These are phyloP conservation scores for Colletotrichum horii DNA, from an alignment of 2,329 filamentous ascomycete genomes.

Conservation along the genomic window DNA sequence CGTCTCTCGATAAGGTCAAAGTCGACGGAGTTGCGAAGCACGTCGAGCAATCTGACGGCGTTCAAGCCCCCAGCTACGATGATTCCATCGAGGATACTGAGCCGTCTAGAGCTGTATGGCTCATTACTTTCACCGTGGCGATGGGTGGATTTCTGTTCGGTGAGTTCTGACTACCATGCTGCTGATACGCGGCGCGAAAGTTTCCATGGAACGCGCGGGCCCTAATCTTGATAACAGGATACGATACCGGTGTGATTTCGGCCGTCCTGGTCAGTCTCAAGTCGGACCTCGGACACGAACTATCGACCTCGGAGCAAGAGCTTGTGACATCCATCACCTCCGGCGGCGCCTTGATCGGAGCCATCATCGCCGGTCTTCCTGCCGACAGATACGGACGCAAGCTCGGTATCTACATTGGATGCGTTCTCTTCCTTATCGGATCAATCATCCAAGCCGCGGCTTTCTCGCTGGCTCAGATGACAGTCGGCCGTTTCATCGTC, in stretches of 20 bases:
- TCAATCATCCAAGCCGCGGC: conserved; percentile 38
- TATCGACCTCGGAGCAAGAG: conserved; percentile 51
- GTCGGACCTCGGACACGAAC: conserved; percentile 43
- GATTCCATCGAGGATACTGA: conserved; percentile 31
- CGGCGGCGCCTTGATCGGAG: conserved; percentile 50
- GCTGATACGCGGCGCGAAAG: neutral
- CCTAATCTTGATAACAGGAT: conserved; percentile 31
- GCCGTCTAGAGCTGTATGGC: conserved; percentile 28
- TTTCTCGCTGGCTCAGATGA: conserved; percentile 46
- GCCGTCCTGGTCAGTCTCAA: conserved; percentile 49
- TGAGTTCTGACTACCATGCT: neutral
- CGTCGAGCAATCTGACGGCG: conserved; percentile 27
- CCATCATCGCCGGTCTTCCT: conserved; percentile 39
- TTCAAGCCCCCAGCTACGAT: conserved; percentile 20
- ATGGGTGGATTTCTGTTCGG: conserved; percentile 32
- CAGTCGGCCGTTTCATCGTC: conserved; percentile 49
- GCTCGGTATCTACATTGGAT: conserved; percentile 44
- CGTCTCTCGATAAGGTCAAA: neutral
- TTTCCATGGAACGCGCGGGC: neutral
- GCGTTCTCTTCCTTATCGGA: conserved; percentile 42
- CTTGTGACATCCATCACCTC: conserved; percentile 58
- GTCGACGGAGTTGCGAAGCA: neutral
- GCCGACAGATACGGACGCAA: conserved; percentile 46
- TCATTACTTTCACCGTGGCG: conserved; percentile 30
- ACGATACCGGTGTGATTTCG: conserved; percentile 55